Conservation (phyloP, 2,329 filamentous ascomycete genomes). For the Alternaria brassicicola region DNA sequence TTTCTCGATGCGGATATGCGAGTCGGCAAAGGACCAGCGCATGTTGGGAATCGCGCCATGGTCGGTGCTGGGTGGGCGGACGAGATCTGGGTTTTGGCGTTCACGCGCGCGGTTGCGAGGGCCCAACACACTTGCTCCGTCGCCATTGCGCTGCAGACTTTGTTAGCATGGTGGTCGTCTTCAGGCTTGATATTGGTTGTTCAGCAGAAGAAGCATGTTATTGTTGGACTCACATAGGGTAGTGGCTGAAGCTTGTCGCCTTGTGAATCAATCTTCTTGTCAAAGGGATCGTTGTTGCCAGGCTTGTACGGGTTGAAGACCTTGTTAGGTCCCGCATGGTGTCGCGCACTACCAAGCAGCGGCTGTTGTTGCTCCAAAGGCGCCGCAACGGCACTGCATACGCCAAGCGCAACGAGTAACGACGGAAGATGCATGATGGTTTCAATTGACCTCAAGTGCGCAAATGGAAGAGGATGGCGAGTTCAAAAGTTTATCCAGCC, state of each 20-base stretch:
- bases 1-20: constrained; percentile 63
- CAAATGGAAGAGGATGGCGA: constrained; percentile 1
- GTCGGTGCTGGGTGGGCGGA: constrained; percentile 75
- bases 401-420: constrained; percentile 38
- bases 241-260: constrained; percentile 67
- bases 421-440: constrained; percentile 39
- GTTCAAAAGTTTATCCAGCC: background rate
- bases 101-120: constrained; percentile 72
- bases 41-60: constrained; percentile 73
- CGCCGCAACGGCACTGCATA: constrained; percentile 33
- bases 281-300: constrained; percentile 65
- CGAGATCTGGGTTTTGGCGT: constrained; percentile 71
- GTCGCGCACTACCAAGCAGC: constrained; percentile 34
- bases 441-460: constrained; percentile 25
- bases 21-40: constrained; percentile 65
- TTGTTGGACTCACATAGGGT: constrained; percentile 53
- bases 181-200: background rate
- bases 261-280: constrained; percentile 66
- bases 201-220: background rate
- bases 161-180: constrained; percentile 14
- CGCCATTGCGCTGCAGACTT: constrained; percentile 51
- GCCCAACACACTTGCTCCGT: constrained; percentile 70
- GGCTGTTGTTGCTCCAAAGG: constrained; percentile 50
- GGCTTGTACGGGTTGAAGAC: constrained; percentile 62
- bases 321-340: constrained; percentile 34